Conservation (phyloP, 345 rosid species). For the Clarkia xantiana region DNA sequence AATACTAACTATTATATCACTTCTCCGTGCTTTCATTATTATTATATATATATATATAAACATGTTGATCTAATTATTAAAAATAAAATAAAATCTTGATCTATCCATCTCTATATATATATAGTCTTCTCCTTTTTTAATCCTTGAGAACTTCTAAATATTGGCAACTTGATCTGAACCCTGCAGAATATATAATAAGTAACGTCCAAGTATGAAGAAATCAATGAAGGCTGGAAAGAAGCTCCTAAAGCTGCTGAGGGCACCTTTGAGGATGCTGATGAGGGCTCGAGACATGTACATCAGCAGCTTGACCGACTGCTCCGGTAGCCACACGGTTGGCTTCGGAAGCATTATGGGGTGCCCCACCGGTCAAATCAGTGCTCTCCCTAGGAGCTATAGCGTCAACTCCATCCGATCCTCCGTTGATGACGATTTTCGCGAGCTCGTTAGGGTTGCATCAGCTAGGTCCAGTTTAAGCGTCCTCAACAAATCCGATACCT, state of each 20-base stretch:
- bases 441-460: slow-evolving; percentile 43
- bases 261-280: slow-evolving; percentile 28
- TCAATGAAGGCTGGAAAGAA: slow-evolving; percentile 4
- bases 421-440: slow-evolving; percentile 21
- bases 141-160: too few species aligned
- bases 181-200: too few species aligned
- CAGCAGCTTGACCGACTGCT: slow-evolving; percentile 40
- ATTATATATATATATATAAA: too few species aligned
- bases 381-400: slow-evolving; percentile 43
- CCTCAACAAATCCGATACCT: slow-evolving; percentile 1
- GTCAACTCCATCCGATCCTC: slow-evolving; percentile 17
- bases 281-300: slow-evolving; percentile 46
- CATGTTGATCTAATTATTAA: too few species aligned
- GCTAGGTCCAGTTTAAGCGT: slow-evolving; percentile 12
- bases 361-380: slow-evolving; percentile 24
- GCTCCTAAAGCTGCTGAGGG: slow-evolving; percentile 23
- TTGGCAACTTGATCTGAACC: too few species aligned
- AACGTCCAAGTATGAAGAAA: too few species aligned
- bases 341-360: slow-evolving; percentile 23
- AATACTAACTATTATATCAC: too few species aligned
- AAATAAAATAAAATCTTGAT: too few species aligned
- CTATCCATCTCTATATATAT: too few species aligned
- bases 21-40: too few species aligned
- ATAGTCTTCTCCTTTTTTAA: too few species aligned
- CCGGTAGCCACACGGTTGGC: slow-evolving; percentile 19